Percentiles rank a stretch among this genome's conserved stretches.
Evolutionary conservation across 116 monocot species (phyloP).

Genomic region (Papilionanthe hybrid): DNA sequence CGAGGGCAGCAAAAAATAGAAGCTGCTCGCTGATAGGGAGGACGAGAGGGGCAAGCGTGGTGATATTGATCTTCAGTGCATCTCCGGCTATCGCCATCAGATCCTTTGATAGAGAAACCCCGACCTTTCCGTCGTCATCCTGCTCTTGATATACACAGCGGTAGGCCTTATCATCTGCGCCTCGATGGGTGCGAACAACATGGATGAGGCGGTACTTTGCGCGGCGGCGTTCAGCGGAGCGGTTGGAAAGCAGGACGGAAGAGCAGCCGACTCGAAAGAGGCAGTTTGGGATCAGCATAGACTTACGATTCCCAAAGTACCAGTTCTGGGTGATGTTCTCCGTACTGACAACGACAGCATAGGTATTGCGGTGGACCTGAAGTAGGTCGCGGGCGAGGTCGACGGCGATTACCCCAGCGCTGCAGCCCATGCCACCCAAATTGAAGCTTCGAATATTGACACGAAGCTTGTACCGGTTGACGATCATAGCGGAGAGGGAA

Average conservation of each 20-base stretch:
- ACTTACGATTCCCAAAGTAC: constrained; percentile 49
- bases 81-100: constrained; percentile 12
- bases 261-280: constrained; percentile 25
- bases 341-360: constrained; percentile 40
- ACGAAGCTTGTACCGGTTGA: constrained; percentile 30
- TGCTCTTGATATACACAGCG: not conserved
- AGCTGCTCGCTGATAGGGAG: constrained; percentile 22
- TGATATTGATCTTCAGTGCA: constrained; percentile 12
- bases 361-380: constrained; percentile 28
- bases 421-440: constrained; percentile 49
- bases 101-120: constrained; percentile 17
- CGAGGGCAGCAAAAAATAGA: constrained; percentile 23
- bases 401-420: constrained; percentile 38
- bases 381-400: constrained; percentile 46
- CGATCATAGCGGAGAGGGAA: constrained; percentile 52
- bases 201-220: constrained; percentile 9
- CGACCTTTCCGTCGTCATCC: constrained; percentile 38
- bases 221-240: constrained; percentile 40
- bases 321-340: constrained; percentile 61
- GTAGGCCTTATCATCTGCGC: constrained; percentile 4
- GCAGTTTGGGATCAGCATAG: constrained; percentile 51
- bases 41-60: not conserved
- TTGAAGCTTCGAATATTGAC: constrained; percentile 34
- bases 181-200: not conserved
- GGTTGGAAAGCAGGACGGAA: constrained; percentile 29